Conservation (phyloP, 768 basidiomycete genomes). For the Mycena alexandri region DNA sequence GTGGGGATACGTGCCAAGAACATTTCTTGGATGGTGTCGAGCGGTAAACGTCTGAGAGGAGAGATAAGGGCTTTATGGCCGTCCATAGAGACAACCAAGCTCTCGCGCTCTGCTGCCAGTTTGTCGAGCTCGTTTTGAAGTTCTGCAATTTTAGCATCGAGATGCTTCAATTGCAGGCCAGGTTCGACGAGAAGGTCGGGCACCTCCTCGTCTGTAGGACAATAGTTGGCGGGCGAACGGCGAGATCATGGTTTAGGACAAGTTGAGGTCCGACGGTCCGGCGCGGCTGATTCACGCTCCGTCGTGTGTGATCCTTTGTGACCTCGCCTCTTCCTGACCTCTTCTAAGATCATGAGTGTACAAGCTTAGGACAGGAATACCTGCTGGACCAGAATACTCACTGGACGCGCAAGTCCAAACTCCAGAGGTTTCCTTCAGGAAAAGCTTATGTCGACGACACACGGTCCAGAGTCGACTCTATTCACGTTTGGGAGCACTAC, state of each 20-base stretch:
- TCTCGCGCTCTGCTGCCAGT: not conserved
- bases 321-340: too few species aligned
- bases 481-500: slow-evolving; percentile 19
- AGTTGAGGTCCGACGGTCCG: too few species aligned
- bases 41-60: not conserved
- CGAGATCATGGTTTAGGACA: not conserved
- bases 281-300: too few species aligned
- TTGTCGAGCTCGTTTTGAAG: not conserved
- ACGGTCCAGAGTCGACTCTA: slow-evolving; percentile 7
- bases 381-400: too few species aligned
- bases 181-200: not conserved
- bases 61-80: not conserved
- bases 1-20: not conserved
- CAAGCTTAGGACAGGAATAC: too few species aligned
- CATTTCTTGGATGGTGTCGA: not conserved
- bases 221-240: not conserved
- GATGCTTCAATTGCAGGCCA: not conserved
- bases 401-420: too few species aligned
- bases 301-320: too few species aligned
- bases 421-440: too few species aligned
- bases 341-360: too few species aligned
- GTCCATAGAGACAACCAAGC: not conserved
- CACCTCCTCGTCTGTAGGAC: not conserved
- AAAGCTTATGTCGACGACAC: slow-evolving; percentile 1
- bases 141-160: not conserved